Base-by-base conservation (phyloP, 768 basidiomycete species). In the Hericium rajendrae region DNA sequence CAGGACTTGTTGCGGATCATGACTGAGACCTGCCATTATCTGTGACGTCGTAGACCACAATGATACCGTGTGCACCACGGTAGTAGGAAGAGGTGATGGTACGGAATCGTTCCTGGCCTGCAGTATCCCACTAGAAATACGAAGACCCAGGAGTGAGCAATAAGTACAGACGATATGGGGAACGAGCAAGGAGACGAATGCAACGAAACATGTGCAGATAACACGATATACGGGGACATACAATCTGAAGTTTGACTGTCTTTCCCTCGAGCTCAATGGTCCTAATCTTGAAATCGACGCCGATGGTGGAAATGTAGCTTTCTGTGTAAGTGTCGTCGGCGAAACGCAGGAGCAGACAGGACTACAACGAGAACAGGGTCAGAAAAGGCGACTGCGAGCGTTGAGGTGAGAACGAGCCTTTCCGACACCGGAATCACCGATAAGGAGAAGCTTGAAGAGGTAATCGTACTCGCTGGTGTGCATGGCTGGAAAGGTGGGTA, bases 51-150 rank as follows among this genome's bases (percentile, higher is more conserved):
- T 97, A 98, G n/a, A 98, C 94, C 52, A 98, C 88, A 67, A 98
- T 89, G 70, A 98, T 98, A 61, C 97, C 97, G 69, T 95, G 93
- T 51, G 97, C 97, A 43, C 97, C 97, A 59, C 97, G 84, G 77
- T 99, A 99, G 79, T 99, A 99, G n/a, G 94, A 92, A 3, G 94
- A 93, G 6, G 97, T 98, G 71, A 99, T 99, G 13, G 97, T 98
- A 60, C 97, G 84, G 87, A 97, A 97, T 32, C 94, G 85, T 73
- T 99, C 97, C 72, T 99, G 97, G 40, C 97, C 90, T 67, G 95
- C 95, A 60, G 95, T 98, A 67, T 98, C 95, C 95, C 95, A 98
- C 95, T 95, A 68, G 60, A 56, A 40, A 39, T 26, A 56, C 51
- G 61, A 57, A 57, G 57, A 58, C 40, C 59, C 57, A 46, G 58